Percentiles rank a stretch among this genome's conserved stretches.
These are phyloP conservation scores for Edaphochlamys debaryana DNA, from an alignment of 139 green algal genomes.

Conservation along the genomic window DNA sequence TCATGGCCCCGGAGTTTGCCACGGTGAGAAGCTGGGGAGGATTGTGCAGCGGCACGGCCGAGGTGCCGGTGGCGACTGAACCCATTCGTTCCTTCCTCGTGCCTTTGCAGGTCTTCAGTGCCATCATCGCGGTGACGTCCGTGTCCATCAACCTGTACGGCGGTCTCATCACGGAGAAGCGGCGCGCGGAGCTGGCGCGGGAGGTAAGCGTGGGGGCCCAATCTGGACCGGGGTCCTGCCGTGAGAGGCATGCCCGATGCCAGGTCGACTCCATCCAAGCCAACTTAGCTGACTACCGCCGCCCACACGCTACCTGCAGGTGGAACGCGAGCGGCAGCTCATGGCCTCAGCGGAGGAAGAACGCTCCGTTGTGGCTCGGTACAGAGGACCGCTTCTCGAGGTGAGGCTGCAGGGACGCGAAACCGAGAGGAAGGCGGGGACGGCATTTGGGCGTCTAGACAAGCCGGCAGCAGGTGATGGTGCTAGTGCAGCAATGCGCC, in stretches of 20 bases:
- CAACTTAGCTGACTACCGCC: constrained; percentile 51
- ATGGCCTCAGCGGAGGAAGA: constrained; percentile 3
- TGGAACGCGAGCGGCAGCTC: constrained; percentile 22
- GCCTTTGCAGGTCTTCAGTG: no score
- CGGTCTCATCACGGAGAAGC: constrained; percentile 63
- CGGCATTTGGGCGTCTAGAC: no score
- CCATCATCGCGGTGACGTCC: constrained; percentile 54
- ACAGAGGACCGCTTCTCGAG: constrained; percentile 71
- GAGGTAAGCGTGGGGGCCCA: constrained; percentile 24
- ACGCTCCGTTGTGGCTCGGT: constrained; percentile 12
- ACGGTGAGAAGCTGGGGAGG: neutral
- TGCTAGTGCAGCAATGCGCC: neutral
- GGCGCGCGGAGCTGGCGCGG: constrained; percentile 57
- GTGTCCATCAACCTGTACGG: constrained; percentile 67
- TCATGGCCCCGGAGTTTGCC: constrained; percentile 52
- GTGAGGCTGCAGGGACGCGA: no score
- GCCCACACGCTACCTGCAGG: neutral
- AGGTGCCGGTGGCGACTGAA: neutral
- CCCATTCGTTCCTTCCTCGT: neutral
- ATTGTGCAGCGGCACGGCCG: constrained; percentile 5
- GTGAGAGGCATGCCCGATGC: no score
- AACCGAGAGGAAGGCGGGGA: no score
- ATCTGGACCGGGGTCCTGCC: no score
- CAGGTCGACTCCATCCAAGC: no score
- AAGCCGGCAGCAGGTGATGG: no score